Evolutionary conservation across 1,139 yeast species (phyloP), one percentile per base, ranked within the genome.

Genomic region (Taiozyma onychis): DNA sequence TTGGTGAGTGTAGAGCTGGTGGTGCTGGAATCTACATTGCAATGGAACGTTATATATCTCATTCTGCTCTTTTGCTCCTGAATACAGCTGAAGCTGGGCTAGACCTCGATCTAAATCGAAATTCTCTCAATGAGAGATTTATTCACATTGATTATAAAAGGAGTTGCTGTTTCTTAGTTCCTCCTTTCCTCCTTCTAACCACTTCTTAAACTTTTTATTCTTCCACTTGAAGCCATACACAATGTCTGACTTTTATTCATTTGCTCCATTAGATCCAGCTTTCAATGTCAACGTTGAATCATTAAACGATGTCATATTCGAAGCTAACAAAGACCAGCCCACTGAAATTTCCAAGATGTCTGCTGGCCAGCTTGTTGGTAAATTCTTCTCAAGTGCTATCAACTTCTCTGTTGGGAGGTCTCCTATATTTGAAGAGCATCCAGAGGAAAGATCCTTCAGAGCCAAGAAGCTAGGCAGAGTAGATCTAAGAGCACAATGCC

Each of bases 161-260:
- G 35, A 32, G 35, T 8, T 14, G 16, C 3, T n/a, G 16, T n/a
- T 6, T 32, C 35, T 32, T 32, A 6, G 6, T 32, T 32, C 35
- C 35, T 32, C 35, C 35, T 7, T 32, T 32, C 18, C 8, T 32
- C 14, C 18, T n/a, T 32, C 35, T n/a, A 5, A n/a, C 3, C 35
- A 14, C 35, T n/a, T n/a, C 18, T 32, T 18, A 18, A 18, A 18
- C 18, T 18, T 18, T 18, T 18, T 18, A 18, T 18, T 18, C 18
- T 18, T 18, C 18, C 18, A 30, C 4, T 13, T 6, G 6, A n/a
- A 32, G 7, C 21, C 24, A 26, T 21, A 32, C 10, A 32, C 35
- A 18, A 16, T 30, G 39, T 43, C 27, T 21, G 37, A 21, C 22
- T 51, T 77, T 73, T 32, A 32, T 32, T 32, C 18, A n/a, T 14